Evolutionary conservation across 306 rosid species (phyloP).

Genomic region (Prinsepia uniflora): DNA sequence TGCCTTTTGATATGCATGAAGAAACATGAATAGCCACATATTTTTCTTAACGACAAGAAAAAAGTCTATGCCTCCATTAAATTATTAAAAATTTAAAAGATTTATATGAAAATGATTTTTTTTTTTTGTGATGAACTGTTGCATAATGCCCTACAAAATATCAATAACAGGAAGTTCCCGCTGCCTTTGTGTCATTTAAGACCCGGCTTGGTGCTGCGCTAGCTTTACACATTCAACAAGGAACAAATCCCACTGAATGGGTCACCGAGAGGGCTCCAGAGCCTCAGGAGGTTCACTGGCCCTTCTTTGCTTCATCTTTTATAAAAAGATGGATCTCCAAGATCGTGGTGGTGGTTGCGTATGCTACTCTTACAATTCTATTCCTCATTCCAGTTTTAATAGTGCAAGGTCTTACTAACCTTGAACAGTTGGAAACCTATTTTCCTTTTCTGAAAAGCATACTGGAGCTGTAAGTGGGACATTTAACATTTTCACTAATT

Average conservation of each 20-base stretch:
- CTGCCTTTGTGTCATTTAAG: slow-evolving; percentile 89
- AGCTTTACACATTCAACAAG: slow-evolving; percentile 66
- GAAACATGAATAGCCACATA: neutral
- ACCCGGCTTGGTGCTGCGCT: slow-evolving; percentile 71
- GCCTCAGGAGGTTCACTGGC: slow-evolving; percentile 80
- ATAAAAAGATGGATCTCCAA: slow-evolving; percentile 63
- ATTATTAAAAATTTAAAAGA: slow-evolving; percentile 1
- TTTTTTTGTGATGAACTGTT: slow-evolving; percentile 18
- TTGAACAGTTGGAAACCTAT: slow-evolving; percentile 54
- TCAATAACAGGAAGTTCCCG: slow-evolving; percentile 57
- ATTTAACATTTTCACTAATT: neutral
- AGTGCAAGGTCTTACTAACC: slow-evolving; percentile 78
- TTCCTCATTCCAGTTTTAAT: slow-evolving; percentile 72
- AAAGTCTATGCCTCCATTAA: neutral
- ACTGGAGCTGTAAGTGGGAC: slow-evolving; percentile 57
- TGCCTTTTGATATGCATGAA: neutral
- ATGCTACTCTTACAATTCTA: slow-evolving; percentile 45
- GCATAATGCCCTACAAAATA: slow-evolving; percentile 17
- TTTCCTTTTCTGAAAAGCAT: slow-evolving; percentile 63
- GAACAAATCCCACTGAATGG: slow-evolving; percentile 78
- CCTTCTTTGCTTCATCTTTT: slow-evolving; percentile 64
- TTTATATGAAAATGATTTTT: slow-evolving; percentile 23
- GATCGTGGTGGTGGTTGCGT: slow-evolving; percentile 52
- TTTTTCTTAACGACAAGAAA: neutral
- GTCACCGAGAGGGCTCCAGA: slow-evolving; percentile 78